Evolutionary conservation across 2,329 filamentous ascomycete genomes (phyloP).

Genomic region (Colletotrichum liriopes): DNA sequence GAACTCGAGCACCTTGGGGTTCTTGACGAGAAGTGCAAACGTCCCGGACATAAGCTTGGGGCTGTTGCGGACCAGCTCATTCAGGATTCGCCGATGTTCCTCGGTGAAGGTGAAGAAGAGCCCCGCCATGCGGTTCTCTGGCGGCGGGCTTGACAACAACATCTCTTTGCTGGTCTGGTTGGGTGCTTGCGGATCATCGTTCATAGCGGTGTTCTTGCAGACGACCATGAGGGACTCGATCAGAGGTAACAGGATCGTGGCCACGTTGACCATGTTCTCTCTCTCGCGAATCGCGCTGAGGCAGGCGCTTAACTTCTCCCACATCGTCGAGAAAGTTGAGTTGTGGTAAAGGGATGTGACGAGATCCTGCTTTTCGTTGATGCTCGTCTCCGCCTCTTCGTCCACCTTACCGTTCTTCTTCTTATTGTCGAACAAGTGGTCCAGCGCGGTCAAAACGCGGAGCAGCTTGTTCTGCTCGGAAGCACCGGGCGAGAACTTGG

Average conservation of each 20-base stretch:
- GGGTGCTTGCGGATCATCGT: conserved; percentile 70
- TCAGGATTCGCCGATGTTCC: conserved; percentile 96
- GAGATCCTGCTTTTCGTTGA: conserved; percentile 83
- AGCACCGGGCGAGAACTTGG: conserved; percentile 95
- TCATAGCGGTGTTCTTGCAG: conserved; percentile 95
- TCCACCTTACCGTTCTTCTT: conserved; percentile 66
- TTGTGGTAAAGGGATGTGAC: conserved; percentile 92
- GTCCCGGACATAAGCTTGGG: conserved; percentile 99
- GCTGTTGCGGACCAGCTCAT: conserved; percentile 96
- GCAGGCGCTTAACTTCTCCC: conserved; percentile 92
- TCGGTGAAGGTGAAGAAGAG: conserved; percentile 98
- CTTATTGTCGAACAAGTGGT: conserved; percentile 94
- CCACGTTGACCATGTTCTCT: conserved; percentile 96
- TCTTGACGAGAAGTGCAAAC: conserved; percentile 95
- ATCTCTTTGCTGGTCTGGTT: conserved; percentile 72
- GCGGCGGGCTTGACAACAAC: conserved; percentile 79
- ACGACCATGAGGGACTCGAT: conserved; percentile 99
- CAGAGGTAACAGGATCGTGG: conserved; percentile 92
- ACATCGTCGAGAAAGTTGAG: conserved; percentile 89
- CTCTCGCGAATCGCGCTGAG: conserved; percentile 89
- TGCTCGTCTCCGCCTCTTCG: conserved; percentile 65
- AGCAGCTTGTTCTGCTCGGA: conserved; percentile 98
- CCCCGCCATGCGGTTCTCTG: conserved; percentile 86
- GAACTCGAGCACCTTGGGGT: conserved; percentile 98
- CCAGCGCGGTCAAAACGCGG: conserved; percentile 91